Evolutionary conservation across 2,329 filamentous ascomycete genomes (phyloP), one percentile per base, ranked within the genome.

Genomic region (Aureobasidium sp.): DNA sequence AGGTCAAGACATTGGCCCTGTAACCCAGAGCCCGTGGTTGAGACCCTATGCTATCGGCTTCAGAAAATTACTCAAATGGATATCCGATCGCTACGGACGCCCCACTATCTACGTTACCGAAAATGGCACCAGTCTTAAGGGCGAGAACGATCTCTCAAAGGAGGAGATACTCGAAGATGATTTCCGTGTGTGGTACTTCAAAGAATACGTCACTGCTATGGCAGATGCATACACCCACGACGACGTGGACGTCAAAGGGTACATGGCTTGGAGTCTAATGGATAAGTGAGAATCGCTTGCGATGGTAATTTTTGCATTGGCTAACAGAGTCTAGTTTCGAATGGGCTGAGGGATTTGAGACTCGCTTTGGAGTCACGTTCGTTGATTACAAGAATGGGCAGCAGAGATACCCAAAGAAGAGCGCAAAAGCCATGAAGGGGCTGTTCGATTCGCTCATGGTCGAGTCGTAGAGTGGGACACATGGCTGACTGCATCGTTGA

Each of bases 331-430:
- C 81, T 75, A 93, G 93, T 78, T 93, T 93, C 69, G 90, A 93
- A 75, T 93, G 89, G 89, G 89, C 90, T n/a, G 90, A 95, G 73
- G 90, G 90, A 11, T 96, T 93, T 71, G 86, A 90, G 77, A 94
- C 90, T 47, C 82, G 90, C 44, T 95, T 95, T 69, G 90, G 90
- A 30, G 89, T 91, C 61, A 90, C 87, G 7, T 94, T 82, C 72
- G 90, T 95, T 58, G 90, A 95, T 75, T 95, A 94, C 73, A 78
- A 84, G 68, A 83, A 90, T 66, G 86, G 85, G 29, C 91, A 95
- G 80, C 89, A 87, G 78, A 80, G 90, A 57, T 82, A 86, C 67
- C 86, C 90, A 42, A 96, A 96, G 82, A 90, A 91, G 82, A 94
- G 89, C 73, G 90, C 89, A 25, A 82, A 80, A 74, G 81, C 82